Evolutionary conservation across 306 rosid genomes (phyloP).

Genomic region (Pterocarpus santalinus): DNA sequence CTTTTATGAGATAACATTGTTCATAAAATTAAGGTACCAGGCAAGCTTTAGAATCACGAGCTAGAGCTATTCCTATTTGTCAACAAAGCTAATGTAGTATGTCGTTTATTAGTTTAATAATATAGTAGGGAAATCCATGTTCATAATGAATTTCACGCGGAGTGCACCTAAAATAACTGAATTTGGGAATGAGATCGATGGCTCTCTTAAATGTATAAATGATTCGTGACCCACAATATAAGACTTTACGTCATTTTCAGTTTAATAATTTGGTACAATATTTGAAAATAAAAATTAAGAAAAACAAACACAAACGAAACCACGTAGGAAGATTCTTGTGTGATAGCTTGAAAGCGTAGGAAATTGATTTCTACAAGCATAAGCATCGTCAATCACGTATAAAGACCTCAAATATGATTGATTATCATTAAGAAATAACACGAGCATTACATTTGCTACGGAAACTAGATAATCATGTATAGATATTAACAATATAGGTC

Average conservation of each 20-base stretch:
- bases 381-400: constrained; percentile 66
- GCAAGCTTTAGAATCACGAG: constrained; percentile 10
- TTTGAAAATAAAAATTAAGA: constrained; percentile 6
- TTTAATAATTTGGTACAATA: constrained; percentile 26
- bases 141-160: constrained; percentile 51
- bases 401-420: constrained; percentile 59
- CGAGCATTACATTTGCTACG: constrained; percentile 25
- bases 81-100: constrained; percentile 57
- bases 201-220: constrained; percentile 48
- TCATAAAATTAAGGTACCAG: not conserved
- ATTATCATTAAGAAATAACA: constrained; percentile 14
- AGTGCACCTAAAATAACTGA: constrained; percentile 36
- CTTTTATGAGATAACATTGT: constrained; percentile 1
- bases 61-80: constrained; percentile 46
- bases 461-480: not conserved
- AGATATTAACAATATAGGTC: not conserved
- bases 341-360: constrained; percentile 80
- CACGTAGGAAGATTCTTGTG: constrained; percentile 70
- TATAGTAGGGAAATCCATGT: constrained; percentile 45
- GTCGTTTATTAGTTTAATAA: constrained; percentile 31
- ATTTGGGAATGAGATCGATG: constrained; percentile 50
- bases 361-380: constrained; percentile 94
- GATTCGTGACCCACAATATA: constrained; percentile 52
- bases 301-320: constrained; percentile 17
- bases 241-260: constrained; percentile 77